Base-by-base conservation (phyloP, 2,329 filamentous ascomycete species). In the Epichloe sibirici region DNA sequence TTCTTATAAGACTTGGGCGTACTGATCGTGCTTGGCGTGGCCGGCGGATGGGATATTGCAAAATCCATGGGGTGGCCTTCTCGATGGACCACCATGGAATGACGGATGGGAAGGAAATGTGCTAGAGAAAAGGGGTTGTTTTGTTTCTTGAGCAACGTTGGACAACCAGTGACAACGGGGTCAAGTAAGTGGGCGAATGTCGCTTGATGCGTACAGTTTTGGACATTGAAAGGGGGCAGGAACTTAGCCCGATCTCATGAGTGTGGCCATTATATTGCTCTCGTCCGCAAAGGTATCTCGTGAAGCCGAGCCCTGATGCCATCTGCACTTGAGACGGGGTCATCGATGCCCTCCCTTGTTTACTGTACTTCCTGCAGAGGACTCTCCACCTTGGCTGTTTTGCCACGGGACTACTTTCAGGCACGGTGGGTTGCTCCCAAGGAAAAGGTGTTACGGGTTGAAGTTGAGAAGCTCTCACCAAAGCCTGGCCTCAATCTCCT, bases 401-500 rank as follows among this genome's bases (percentile, higher is more conserved):
- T 3, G 6, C 8, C n/a, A 12, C 39, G 38, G 11, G 11, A 1
- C 11, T 5, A 5, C 9, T 15, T 40, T 40, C 12, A n/a, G 45
- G 11, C 23, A 23, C 23, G 23, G 17, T 21, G 17, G 23, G 23
- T 21, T 21, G 5, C 28, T 45, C 31, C 17, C 28, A n/a, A 35
- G 3, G 1, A 8, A 23, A 5, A 21, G 17, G 28, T 6, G 44
- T 34, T 6, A 6, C 45, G 38, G 45, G 15, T 13, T 7, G 11
- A 7, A 25, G 31, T 35, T 21, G 7, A 12, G 11, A 17, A 8
- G 40, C 25, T 49, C 73, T 58, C 80, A 93, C 88, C 86, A 64
- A 96, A 4, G 72, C 63, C 91, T 80, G 57, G 88, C 88, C 68
- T 96, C 91, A 53, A 96, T 73, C 64, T 93, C 85, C 71, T 87